These are phyloP conservation scores for Ceratobasidium papillatum DNA, from an alignment of 1,284 basidiomycete genomes.

Conservation along the genomic window DNA sequence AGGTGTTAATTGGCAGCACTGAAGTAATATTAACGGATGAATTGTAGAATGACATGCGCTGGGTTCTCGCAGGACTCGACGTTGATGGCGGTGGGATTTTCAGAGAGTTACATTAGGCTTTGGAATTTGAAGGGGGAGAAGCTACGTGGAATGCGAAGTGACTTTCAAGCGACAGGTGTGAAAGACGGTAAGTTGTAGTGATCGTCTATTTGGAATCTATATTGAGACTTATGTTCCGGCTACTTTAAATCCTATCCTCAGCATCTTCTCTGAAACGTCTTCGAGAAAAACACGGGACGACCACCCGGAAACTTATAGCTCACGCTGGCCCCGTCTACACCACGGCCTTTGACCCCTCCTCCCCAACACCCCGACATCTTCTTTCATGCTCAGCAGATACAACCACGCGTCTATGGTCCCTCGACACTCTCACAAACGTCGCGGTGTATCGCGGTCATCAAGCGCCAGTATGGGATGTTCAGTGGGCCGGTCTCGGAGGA, in stretches of 20 bases:
- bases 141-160: constrained; percentile 77
- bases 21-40: constrained; percentile 9
- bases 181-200: constrained; percentile 67
- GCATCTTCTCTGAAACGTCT: constrained; percentile 70
- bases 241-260: constrained; percentile 48
- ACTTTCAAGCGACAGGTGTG: constrained; percentile 73
- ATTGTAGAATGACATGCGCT: constrained; percentile 78
- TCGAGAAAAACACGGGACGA: constrained; percentile 78
- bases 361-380: constrained; percentile 89
- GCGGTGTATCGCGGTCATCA: constrained; percentile 96
- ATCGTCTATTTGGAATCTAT: not conserved
- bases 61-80: constrained; percentile 92
- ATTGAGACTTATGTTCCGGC: not conserved
- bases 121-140: constrained; percentile 97
- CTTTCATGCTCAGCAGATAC: constrained; percentile 95
- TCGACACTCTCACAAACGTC: constrained; percentile 93
- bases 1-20: constrained; percentile 51
- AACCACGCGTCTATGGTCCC: constrained; percentile 91
- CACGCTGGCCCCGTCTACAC: constrained; percentile 98
- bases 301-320: constrained; percentile 92
- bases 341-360: constrained; percentile 90
- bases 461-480: constrained; percentile 98
- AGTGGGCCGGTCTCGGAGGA: constrained; percentile 86
- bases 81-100: constrained; percentile 95
- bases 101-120: constrained; percentile 93